Evolutionary conservation across 192 early-diverging fungal genomes (phyloP).

Genomic region (Lunasporangiospora selenospora): DNA sequence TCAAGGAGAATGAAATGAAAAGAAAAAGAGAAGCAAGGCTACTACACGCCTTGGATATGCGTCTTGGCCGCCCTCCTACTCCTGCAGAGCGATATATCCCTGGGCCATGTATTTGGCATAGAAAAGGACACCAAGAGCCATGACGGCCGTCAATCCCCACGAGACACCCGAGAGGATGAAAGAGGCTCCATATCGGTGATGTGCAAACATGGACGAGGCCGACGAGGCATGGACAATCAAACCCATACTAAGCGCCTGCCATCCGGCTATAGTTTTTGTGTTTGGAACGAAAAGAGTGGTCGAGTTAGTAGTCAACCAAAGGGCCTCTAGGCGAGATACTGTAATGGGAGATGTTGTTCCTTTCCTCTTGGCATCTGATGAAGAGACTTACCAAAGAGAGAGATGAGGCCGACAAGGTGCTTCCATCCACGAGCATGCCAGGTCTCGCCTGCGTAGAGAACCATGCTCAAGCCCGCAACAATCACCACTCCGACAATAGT

Average conservation of each 20-base stretch:
- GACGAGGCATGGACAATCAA: slow-evolving; percentile 32
- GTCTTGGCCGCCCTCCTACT: too few species aligned
- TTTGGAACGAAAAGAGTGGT: too few species aligned
- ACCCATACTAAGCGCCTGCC: slow-evolving; percentile 29
- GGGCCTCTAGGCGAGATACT: too few species aligned
- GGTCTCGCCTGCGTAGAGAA: slow-evolving; percentile 34
- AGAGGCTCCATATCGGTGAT: slow-evolving; percentile 33
- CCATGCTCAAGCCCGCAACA: slow-evolving; percentile 19
- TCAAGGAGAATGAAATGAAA: too few species aligned
- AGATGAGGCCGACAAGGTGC: slow-evolving; percentile 33
- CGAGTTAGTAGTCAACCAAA: too few species aligned
- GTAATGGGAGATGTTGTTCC: too few species aligned
- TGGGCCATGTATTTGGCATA: slow-evolving; percentile 30
- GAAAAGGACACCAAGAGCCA: slow-evolving; percentile 23
- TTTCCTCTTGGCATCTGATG: too few species aligned
- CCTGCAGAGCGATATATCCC: slow-evolving; percentile 40
- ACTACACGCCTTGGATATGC: too few species aligned
- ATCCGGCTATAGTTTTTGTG: slow-evolving; percentile 27
- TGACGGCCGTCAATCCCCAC: slow-evolving; percentile 15
- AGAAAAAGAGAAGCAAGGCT: too few species aligned
- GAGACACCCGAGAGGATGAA: slow-evolving; percentile 37
- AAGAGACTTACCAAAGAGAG: slow-evolving; percentile 44
- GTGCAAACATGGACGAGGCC: slow-evolving; percentile 31
- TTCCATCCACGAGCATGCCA: slow-evolving; percentile 40
- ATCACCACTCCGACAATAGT: slow-evolving; percentile 31